Percentiles rank a stretch among this genome's conserved stretches.
These are phyloP conservation scores for Parachaetomium inaequale DNA, from an alignment of 495 filamentous ascomycete species.

Conservation along the genomic window DNA sequence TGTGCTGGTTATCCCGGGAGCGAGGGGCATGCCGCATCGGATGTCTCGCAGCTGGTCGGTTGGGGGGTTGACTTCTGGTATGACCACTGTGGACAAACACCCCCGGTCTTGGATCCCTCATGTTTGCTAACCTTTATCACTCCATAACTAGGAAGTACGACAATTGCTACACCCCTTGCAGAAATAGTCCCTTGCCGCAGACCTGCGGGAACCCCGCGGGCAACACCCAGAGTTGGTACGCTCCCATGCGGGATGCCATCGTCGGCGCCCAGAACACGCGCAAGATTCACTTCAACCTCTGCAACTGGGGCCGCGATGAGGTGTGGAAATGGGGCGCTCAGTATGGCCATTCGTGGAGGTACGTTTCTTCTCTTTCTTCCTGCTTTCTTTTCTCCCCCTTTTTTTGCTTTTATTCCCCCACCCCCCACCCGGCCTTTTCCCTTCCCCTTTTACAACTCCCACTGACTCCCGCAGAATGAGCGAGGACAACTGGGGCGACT, in stretches of 20 bases:
- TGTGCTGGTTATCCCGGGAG: conserved; percentile 62
- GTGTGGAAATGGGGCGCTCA: conserved; percentile 47
- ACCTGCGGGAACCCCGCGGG: conserved; percentile 52
- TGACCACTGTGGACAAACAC: too few relatives aligned
- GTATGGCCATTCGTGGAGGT: conserved; percentile 54
- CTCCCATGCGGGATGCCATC: conserved; percentile 60
- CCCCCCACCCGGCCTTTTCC: too few relatives aligned
- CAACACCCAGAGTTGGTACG: conserved; percentile 52
- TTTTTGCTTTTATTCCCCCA: too few relatives aligned
- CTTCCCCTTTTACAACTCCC: background rate
- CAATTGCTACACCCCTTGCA: conserved; percentile 50
- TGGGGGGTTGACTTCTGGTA: conserved; percentile 63
- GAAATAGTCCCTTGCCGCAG: conserved; percentile 15
- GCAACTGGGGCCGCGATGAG: conserved; percentile 54
- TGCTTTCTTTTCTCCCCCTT: too few relatives aligned
- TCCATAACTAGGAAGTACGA: conserved; percentile 72
- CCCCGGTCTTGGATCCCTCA: too few relatives aligned
- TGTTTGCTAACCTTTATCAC: too few relatives aligned
- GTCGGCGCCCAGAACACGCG: conserved; percentile 44
- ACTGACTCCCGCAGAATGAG: conserved; percentile 33
- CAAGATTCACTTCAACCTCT: conserved; percentile 61
- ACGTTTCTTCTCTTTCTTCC: too few relatives aligned
- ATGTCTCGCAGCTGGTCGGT: conserved; percentile 58
- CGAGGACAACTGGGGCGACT: conserved; percentile 53
- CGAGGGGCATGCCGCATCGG: conserved; percentile 58